phyloP scores from a whole-genome alignment of 2,329 filamentous ascomycete species.

The Simplicillium sp. region DNA sequence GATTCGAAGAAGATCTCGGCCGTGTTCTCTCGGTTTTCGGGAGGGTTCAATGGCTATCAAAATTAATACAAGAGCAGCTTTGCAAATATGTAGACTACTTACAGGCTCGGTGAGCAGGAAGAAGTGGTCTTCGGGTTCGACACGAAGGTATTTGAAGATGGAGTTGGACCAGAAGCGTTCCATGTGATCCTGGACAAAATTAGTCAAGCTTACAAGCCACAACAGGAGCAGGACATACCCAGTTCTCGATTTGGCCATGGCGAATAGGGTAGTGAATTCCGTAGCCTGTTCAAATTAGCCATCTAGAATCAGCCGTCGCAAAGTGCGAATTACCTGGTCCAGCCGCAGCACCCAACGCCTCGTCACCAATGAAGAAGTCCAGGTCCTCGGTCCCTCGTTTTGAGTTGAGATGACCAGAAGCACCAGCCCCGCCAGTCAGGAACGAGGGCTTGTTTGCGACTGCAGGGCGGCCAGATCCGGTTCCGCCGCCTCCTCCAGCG shows the following conservation, averaged over 20 bases:
- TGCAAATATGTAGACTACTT: constrained; percentile 22
- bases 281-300: constrained; percentile 53
- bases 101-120: constrained; percentile 97
- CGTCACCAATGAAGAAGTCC: constrained; percentile 98
- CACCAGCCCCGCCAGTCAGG: constrained; percentile 80
- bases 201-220: constrained; percentile 10
- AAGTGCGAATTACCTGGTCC: constrained; percentile 59
- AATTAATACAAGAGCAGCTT: neutral
- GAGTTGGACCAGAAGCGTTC: constrained; percentile 99
- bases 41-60: constrained; percentile 81
- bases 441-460: constrained; percentile 94
- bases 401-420: constrained; percentile 69
- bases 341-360: constrained; percentile 73
- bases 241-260: constrained; percentile 98
- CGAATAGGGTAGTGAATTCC: constrained; percentile 95
- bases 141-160: constrained; percentile 98
- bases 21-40: constrained; percentile 97
- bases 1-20: constrained; percentile 99
- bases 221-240: constrained; percentile 48
- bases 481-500: constrained; percentile 58
- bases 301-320: neutral
- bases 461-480: constrained; percentile 79
- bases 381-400: constrained; percentile 97
- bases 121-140: constrained; percentile 97
- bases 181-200: constrained; percentile 74